Evolutionary conservation across 257 asterid species (phyloP).

Genomic region (Oldenlandia corymbosa): DNA sequence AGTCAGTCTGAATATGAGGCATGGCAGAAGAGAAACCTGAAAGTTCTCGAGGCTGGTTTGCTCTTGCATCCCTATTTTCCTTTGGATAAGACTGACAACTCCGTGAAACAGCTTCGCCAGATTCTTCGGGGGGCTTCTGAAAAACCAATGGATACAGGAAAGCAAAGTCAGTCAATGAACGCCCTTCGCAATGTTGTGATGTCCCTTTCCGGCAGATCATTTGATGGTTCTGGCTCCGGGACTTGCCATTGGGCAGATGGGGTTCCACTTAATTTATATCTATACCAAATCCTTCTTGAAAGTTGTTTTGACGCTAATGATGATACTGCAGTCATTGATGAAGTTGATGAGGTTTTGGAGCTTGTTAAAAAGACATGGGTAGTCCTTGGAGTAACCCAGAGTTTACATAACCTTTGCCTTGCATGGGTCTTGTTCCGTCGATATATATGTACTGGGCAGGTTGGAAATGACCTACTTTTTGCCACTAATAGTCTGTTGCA

Average conservation of each 20-base stretch:
- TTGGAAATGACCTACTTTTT: conserved; percentile 62
- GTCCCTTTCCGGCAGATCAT: conserved; percentile 68
- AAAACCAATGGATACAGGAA: conserved; percentile 64
- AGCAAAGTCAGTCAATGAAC: conserved; percentile 56
- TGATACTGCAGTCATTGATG: conserved; percentile 61
- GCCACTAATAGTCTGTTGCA: conserved; percentile 58
- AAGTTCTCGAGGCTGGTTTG: conserved; percentile 75
- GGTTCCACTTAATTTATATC: conserved; percentile 61
- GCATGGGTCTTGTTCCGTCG: conserved; percentile 71
- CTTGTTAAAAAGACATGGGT: conserved; percentile 81
- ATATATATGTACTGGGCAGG: conserved; percentile 51
- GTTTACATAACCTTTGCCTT: conserved; percentile 65
- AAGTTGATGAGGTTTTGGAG: conserved; percentile 82
- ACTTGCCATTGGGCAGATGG: conserved; percentile 97
- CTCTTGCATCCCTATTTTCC: conserved; percentile 67
- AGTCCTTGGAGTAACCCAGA: conserved; percentile 64
- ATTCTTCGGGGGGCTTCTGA: conserved; percentile 44
- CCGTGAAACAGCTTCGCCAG: conserved; percentile 49
- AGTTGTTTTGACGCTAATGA: conserved; percentile 78
- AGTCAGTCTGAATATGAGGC: conserved; percentile 51
- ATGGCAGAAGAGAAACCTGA: conserved; percentile 72
- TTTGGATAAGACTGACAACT: conserved; percentile 40
- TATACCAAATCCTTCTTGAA: conserved; percentile 63
- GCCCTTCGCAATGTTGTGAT: conserved; percentile 44
- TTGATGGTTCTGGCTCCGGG: conserved; percentile 65